Percentiles rank a stretch among this genome's conserved stretches.
Conservation (phyloP, 2,329 filamentous ascomycete genomes). For the Ramularia collo-cygni region DNA sequence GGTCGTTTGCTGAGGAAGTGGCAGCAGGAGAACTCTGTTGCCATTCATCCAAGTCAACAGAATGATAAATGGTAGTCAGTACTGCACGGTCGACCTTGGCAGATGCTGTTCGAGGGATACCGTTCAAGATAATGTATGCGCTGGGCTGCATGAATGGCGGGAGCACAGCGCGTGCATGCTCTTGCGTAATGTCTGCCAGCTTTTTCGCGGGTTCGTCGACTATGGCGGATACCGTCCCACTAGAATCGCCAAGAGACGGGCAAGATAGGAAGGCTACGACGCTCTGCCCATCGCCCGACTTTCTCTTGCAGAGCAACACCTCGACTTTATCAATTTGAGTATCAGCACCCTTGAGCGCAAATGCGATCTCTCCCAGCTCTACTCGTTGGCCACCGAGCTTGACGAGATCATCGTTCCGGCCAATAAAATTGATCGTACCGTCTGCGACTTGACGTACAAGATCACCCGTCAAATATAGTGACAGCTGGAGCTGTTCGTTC, state of each 20-base stretch:
- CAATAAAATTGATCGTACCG: constrained; percentile 12
- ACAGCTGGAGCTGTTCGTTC: constrained; percentile 45
- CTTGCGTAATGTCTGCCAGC: constrained; percentile 3
- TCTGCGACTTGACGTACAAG: constrained; percentile 14
- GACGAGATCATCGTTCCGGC: constrained; percentile 15
- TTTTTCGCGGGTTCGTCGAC: constrained; percentile 3
- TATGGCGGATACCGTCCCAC: constrained; percentile 1
- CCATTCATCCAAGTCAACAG: constrained; percentile 4
- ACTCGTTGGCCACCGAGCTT: constrained; percentile 16
- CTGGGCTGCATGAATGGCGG: constrained; percentile 12
- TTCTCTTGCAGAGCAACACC: constrained; percentile 7
- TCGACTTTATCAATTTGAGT: constrained; percentile 8
- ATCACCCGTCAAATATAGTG: constrained; percentile 16
- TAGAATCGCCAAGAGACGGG: constrained; percentile 2
- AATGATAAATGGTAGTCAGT: constrained; percentile 9
- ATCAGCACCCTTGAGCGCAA: constrained; percentile 10
- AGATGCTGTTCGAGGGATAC: constrained; percentile 9
- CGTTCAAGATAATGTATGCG: constrained; percentile 8
- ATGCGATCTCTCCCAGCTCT: constrained; percentile 33
- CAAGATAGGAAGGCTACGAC: constrained; percentile 13
- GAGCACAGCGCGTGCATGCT: constrained; percentile 6
- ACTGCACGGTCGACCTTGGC: constrained; percentile 10
- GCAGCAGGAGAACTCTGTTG: not conserved
- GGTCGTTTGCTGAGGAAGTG: not conserved
- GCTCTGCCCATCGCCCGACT: constrained; percentile 5